Percentiles rank a stretch among this genome's conserved stretches.
Evolutionary conservation across 345 rosid genomes (phyloP).

Genomic region (Atalantia buxifolia): DNA sequence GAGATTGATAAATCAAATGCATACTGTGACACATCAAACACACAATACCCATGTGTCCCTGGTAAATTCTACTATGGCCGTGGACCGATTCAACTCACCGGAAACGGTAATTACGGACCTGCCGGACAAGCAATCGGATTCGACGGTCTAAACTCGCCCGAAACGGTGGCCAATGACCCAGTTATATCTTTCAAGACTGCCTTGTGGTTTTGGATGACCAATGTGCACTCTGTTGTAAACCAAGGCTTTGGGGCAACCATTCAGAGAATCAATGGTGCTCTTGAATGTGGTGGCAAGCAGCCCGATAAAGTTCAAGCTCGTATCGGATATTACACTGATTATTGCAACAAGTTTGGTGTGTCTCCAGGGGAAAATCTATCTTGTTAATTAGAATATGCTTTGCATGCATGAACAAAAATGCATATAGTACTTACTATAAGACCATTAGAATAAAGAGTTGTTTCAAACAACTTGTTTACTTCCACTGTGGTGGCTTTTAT

Average conservation of each 20-base stretch:
- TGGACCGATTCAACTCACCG: slow-evolving; percentile 61
- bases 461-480: background rate
- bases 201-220: slow-evolving; percentile 68
- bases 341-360: background rate
- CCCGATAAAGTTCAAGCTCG: background rate
- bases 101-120: slow-evolving; percentile 66
- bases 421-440: too few species aligned
- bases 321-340: background rate
- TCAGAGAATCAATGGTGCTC: slow-evolving; percentile 1
- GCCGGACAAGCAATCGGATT: slow-evolving; percentile 50
- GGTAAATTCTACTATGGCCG: slow-evolving; percentile 58
- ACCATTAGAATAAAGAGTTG: background rate
- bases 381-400: background rate
- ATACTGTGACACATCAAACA: slow-evolving; percentile 41
- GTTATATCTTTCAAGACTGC: slow-evolving; percentile 59
- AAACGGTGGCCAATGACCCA: slow-evolving; percentile 53
- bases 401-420: background rate
- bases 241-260: slow-evolving; percentile 34
- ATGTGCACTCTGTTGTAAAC: slow-evolving; percentile 40
- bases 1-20: slow-evolving; percentile 45
- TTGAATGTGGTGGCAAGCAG: background rate
- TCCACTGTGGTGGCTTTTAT: too few species aligned
- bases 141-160: slow-evolving; percentile 57
- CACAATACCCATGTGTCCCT: slow-evolving; percentile 50
- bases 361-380: background rate